These are phyloP conservation scores for Apiospora kogelbergensis DNA, from an alignment of 2,329 filamentous ascomycete species.

Conservation along the genomic window DNA sequence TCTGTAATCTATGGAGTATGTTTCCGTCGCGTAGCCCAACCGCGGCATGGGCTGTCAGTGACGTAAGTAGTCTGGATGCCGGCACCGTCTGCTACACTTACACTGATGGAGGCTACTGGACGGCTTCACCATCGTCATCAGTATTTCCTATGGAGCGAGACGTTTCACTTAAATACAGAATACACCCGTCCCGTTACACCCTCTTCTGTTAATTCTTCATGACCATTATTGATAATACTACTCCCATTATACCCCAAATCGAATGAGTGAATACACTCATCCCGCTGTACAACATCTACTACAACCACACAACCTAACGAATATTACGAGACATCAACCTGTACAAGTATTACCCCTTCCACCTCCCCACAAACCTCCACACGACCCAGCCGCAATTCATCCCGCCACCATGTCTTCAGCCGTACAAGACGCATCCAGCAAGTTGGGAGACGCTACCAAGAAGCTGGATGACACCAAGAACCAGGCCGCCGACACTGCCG, in stretches of 20 bases:
- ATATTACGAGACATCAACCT: not conserved
- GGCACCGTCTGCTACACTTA: not conserved
- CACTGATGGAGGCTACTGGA: not conserved
- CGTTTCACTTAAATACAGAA: slow-evolving; percentile 5
- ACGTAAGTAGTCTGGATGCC: slow-evolving; percentile 15
- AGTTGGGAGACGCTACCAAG: not conserved
- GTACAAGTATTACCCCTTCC: not conserved
- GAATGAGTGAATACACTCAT: not conserved
- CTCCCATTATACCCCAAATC: not conserved
- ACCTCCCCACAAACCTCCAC: not conserved
- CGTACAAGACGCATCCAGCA: not conserved
- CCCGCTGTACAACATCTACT: not conserved
- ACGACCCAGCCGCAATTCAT: not conserved
- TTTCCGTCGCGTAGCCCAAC: not conserved
- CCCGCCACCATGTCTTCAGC: slow-evolving; percentile 8
- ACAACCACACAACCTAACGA: not conserved
- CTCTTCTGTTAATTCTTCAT: slow-evolving; percentile 3
- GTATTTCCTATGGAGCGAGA: not conserved
- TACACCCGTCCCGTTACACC: not conserved
- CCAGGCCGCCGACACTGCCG: not conserved
- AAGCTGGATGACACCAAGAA: slow-evolving; percentile 7
- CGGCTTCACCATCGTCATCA: slow-evolving; percentile 1
- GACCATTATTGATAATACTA: slow-evolving; percentile 8
- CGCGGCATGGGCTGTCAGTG: slow-evolving; percentile 6
- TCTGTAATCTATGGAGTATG: not conserved